These are phyloP conservation scores for Sphagnum contortum DNA, from an alignment of 225 moss, liverwort and hornwort genomes.

Conservation along the genomic window DNA sequence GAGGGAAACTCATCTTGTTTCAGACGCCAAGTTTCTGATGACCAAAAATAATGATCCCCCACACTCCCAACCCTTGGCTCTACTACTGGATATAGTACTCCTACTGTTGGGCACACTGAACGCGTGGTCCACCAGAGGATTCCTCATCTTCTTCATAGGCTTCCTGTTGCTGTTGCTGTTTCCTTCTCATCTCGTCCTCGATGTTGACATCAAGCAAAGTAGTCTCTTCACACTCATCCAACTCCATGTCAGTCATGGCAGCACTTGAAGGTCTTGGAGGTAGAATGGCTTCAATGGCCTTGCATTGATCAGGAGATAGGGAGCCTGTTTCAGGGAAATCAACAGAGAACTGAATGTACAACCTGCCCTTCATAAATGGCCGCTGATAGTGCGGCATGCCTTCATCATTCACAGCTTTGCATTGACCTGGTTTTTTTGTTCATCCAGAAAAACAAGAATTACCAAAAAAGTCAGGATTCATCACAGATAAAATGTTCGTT, in stretches of 20 bases:
- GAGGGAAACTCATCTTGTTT: no score
- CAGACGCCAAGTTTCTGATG: no score
- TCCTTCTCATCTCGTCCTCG: constrained; percentile 88
- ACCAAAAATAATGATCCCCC: no score
- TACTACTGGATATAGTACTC: not conserved
- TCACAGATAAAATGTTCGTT: no score
- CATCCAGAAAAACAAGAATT: not conserved
- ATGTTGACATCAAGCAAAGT: constrained; percentile 81
- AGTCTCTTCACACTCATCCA: constrained; percentile 92
- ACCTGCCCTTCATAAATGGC: constrained; percentile 90
- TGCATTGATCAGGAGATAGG: constrained; percentile 40
- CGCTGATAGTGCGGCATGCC: constrained; percentile 92
- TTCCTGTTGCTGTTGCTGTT: constrained; percentile 71
- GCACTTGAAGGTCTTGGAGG: constrained; percentile 45
- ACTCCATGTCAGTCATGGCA: constrained; percentile 75
- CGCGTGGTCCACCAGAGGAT: constrained; percentile 44
- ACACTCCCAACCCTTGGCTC: no score
- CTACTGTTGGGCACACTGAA: constrained; percentile 91
- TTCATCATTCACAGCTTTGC: constrained; percentile 90
- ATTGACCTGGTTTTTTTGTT: constrained; percentile 48
- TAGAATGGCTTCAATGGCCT: constrained; percentile 39
- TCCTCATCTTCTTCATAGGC: constrained; percentile 92
- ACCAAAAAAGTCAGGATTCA: not conserved
- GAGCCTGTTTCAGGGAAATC: constrained; percentile 69
- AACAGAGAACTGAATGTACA: constrained; percentile 76